Evolutionary conservation across 2,329 filamentous ascomycete species (phyloP).

Genomic region (Clonostachys chloroleuca): DNA sequence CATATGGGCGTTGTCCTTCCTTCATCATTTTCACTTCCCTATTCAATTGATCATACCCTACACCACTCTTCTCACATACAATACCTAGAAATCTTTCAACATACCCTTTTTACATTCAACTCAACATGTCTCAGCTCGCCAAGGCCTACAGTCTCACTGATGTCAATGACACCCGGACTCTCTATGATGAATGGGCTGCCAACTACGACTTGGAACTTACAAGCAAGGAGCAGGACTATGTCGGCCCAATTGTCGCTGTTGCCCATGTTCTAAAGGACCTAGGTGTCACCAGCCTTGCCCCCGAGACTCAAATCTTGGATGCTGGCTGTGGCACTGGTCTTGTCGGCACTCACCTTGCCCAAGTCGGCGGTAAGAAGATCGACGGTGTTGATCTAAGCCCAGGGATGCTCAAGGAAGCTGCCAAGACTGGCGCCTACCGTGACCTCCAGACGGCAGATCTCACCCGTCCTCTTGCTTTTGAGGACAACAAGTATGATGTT

Average conservation of each 20-base stretch:
- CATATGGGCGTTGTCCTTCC: no score
- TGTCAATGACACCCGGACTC: conserved; percentile 14
- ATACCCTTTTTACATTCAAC: neutral
- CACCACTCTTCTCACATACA: neutral
- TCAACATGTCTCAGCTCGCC: conserved; percentile 17
- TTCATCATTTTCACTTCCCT: no score
- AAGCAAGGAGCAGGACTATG: conserved; percentile 27
- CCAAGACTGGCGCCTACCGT: conserved; percentile 40
- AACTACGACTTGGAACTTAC: conserved; percentile 27
- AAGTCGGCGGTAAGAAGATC: conserved; percentile 35
- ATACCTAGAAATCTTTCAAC: neutral
- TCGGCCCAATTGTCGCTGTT: conserved; percentile 31
- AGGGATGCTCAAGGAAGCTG: conserved; percentile 48
- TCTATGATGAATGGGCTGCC: conserved; percentile 28
- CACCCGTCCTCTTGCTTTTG: conserved; percentile 30
- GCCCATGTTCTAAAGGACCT: conserved; percentile 23
- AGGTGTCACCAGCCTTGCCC: conserved; percentile 12
- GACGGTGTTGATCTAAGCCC: conserved; percentile 48
- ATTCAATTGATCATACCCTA: no score
- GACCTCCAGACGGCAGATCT: conserved; percentile 39
- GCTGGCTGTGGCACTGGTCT: conserved; percentile 54
- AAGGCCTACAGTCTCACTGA: conserved; percentile 17
- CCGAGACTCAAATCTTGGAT: conserved; percentile 34
- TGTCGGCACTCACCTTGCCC: conserved; percentile 40
- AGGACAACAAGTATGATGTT: conserved; percentile 39